These are phyloP conservation scores for Ceratorhiza oryzae-sativae DNA, from an alignment of 1,284 basidiomycete genomes.

Conservation along the genomic window DNA sequence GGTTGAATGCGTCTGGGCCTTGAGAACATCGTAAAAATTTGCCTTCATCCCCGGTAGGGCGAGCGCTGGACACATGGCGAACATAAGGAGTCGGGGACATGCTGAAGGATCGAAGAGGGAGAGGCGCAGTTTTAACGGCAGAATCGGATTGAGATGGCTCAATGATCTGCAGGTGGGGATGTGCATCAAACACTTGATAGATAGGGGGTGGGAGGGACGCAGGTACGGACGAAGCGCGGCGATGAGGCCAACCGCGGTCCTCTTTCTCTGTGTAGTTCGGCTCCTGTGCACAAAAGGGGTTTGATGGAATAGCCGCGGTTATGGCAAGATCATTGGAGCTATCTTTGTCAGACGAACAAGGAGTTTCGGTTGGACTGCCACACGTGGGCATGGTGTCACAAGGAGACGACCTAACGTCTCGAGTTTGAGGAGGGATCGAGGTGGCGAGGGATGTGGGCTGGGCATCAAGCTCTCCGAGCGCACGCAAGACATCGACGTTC, in stretches of 20 bases:
- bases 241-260: conserved; percentile 5
- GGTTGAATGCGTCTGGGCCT: background rate
- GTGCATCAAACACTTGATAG: background rate
- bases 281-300: background rate
- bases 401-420: background rate
- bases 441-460: no score
- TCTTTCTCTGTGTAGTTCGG: background rate
- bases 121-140: background rate
- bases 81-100: background rate
- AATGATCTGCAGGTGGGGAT: background rate
- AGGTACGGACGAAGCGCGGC: conserved; percentile 25
- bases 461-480: background rate
- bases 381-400: background rate
- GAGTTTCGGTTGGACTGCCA: background rate
- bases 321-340: background rate
- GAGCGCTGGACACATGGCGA: background rate
- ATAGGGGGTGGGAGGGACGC: background rate
- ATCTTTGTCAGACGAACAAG: background rate
- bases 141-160: background rate
- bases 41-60: background rate
- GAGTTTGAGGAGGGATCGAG: no score
- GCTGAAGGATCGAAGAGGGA: background rate
- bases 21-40: background rate
- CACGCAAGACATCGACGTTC: conserved; percentile 22
- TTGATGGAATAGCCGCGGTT: no score